phyloP scores from a whole-genome alignment of 1,284 basidiomycete genomes.

The Taiwanofungus camphoratus region DNA sequence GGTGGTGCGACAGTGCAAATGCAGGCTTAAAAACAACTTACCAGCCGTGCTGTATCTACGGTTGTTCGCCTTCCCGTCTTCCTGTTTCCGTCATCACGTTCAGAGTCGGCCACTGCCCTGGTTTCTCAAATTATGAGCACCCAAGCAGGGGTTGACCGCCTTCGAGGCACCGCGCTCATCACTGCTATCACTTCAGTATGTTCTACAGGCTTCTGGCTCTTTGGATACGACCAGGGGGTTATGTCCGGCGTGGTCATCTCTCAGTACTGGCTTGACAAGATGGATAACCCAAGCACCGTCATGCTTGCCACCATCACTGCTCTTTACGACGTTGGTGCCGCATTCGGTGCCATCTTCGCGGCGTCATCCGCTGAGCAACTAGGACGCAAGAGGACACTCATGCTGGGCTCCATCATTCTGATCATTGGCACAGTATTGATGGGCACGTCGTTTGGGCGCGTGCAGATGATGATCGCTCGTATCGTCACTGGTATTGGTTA shows the following conservation, averaged over 20 bases:
- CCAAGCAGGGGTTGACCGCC: conserved; percentile 3
- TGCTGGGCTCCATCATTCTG: conserved; percentile 36
- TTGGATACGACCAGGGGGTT: conserved; percentile 43
- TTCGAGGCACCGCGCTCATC: conserved; percentile 7
- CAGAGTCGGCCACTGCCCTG: too few relatives aligned
- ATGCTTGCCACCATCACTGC: conserved; percentile 36
- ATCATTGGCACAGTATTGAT: conserved; percentile 34
- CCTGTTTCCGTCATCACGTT: neutral
- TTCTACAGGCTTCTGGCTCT: conserved; percentile 32
- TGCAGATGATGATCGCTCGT: conserved; percentile 44
- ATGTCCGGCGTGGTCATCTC: conserved; percentile 42
- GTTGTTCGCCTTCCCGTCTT: too few relatives aligned
- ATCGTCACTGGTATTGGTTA: conserved; percentile 44
- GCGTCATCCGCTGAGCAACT: conserved; percentile 25
- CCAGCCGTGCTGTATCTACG: too few relatives aligned
- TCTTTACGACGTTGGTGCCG: conserved; percentile 29
- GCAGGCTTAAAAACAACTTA: too few relatives aligned
- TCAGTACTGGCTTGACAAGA: conserved; percentile 35
- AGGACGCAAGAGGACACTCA: conserved; percentile 35
- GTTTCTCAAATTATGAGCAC: neutral
- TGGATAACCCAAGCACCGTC: conserved; percentile 38
- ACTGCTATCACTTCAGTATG: conserved; percentile 10
- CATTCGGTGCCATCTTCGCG: conserved; percentile 10
- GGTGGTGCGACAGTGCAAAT: too few relatives aligned
- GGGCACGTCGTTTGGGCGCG: conserved; percentile 9